Evolutionary conservation across 2,329 filamentous ascomycete species (phyloP), one percentile per base, ranked within the genome.

Genomic region (Purpureocillium lavendulum): DNA sequence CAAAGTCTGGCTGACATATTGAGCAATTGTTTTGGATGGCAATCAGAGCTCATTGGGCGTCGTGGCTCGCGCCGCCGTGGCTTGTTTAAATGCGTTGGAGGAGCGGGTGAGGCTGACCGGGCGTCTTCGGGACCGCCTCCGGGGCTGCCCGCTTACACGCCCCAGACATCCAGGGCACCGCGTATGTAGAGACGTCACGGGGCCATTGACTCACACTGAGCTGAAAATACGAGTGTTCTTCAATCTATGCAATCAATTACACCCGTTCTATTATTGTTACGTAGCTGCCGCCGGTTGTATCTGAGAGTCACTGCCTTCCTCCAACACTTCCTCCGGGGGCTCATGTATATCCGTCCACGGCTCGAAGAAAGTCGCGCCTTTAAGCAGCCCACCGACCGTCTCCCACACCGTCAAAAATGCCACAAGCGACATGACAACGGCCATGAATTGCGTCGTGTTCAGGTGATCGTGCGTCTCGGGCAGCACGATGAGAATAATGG

Each of bases 321-420:
- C 21, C 5, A 26, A 6, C 6, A 10, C 21, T 6, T 26, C 21
- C 21, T 26, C 21, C 10, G 21, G 21, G 3, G 59, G 59, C 2
- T 56, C 49, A 35, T 58, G 36, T 4, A 47, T 45, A 18, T 53
- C 40, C 2, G 43, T 49, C 59, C 59, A 62, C 13, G 58, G 57
- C 45, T 62, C 59, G 44, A 61, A 59, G 3, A 61, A 15, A 14
- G 43, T 43, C 0, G 57, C 50, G 2, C 50, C 50, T 39, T 50
- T 57, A 9, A 53, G 48, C 28, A 62, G 28, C 1, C 59, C 58
- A 2, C 58, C 59, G 7, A 68, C 40, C 15, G 62, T 69, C 50
- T 70, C 67, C 66, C 65, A 70, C 9, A 69, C 45, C 4, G 65
- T 46, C 4, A 65, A 51, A 40, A 66, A 59, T 1, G 60, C 62